These are phyloP conservation scores for Conticribra guillardii DNA, from an alignment of 108 stramenopile species.

Conservation along the genomic window DNA sequence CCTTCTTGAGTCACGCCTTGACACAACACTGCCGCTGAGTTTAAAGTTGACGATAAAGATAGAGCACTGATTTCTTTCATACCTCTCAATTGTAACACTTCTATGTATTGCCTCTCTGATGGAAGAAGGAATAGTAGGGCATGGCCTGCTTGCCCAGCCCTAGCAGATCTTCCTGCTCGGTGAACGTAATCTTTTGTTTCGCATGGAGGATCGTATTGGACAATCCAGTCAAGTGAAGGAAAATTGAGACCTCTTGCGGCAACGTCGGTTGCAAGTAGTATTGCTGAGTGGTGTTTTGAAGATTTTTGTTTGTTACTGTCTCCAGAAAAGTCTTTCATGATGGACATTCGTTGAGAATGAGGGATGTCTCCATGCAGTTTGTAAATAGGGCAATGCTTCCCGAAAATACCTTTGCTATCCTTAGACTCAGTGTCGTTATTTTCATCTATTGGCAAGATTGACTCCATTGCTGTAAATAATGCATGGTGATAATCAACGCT, in stretches of 20 bases:
- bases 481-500: constrained; percentile 92
- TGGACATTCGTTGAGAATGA: constrained; percentile 72
- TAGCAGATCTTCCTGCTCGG: constrained; percentile 88
- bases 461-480: constrained; percentile 64
- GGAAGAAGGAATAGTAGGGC: constrained; percentile 90
- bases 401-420: constrained; percentile 59
- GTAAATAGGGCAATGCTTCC: constrained; percentile 58
- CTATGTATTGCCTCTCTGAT: constrained; percentile 85
- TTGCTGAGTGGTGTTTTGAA: constrained; percentile 17
- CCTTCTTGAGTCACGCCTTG: constrained; percentile 60
- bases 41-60: constrained; percentile 75
- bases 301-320: neutral
- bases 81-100: constrained; percentile 76
- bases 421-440: constrained; percentile 2
- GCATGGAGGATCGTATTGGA: constrained; percentile 93
- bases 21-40: constrained; percentile 65
- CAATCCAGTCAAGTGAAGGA: constrained; percentile 85
- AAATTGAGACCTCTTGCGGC: constrained; percentile 94
- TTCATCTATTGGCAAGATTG: constrained; percentile 44
- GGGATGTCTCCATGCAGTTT: constrained; percentile 88
- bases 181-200: constrained; percentile 92
- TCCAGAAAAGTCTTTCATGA: constrained; percentile 61
- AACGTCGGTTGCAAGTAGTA: constrained; percentile 92
- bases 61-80: constrained; percentile 65
- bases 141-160: constrained; percentile 85